Conservation (phyloP, 495 filamentous ascomycete species). For the Tuber brumale region DNA sequence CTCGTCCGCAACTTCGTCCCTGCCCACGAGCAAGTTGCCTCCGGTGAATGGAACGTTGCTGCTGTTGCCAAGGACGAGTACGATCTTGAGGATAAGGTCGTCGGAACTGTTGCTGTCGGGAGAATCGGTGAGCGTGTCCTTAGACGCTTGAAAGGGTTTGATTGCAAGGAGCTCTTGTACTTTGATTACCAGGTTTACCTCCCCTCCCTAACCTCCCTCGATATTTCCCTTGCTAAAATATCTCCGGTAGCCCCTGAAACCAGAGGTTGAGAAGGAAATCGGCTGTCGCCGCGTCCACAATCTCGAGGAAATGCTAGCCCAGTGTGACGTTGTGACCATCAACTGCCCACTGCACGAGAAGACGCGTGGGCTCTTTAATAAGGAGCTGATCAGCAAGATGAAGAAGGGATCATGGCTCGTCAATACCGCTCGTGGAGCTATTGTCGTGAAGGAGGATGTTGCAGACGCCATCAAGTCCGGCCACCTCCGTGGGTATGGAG, state of each 20-base stretch:
- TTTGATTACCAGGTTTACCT: conserved; percentile 80
- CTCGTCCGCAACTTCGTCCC: conserved; percentile 98
- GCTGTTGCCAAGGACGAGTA: conserved; percentile 95
- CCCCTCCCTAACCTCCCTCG: too few species aligned
- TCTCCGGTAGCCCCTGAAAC: conserved; percentile 53
- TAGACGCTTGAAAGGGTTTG: conserved; percentile 87
- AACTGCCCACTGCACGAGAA: conserved; percentile 99
- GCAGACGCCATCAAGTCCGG: conserved; percentile 86
- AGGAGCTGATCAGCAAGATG: conserved; percentile 99
- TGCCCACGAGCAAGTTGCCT: conserved; percentile 84
- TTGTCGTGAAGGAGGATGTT: conserved; percentile 98
- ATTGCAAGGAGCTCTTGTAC: conserved; percentile 99
- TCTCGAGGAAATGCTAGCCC: conserved; percentile 89
- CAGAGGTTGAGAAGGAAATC: conserved; percentile 92
- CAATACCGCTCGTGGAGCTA: conserved; percentile 97
- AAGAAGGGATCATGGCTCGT: conserved; percentile 93
- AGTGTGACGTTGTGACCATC: conserved; percentile 98
- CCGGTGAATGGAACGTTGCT: conserved; percentile 91
- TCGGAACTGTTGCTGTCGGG: conserved; percentile 94
- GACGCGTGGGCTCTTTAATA: conserved; percentile 94
- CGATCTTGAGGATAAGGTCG: conserved; percentile 94
- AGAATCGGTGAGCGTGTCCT: conserved; percentile 98
- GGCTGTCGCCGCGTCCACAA: conserved; percentile 79
- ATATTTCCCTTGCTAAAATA: conserved; percentile 7
- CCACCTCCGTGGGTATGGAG: conserved; percentile 94